These are phyloP conservation scores for Quercus tomentella DNA, from an alignment of 331 rosid genomes.

Conservation along the genomic window DNA sequence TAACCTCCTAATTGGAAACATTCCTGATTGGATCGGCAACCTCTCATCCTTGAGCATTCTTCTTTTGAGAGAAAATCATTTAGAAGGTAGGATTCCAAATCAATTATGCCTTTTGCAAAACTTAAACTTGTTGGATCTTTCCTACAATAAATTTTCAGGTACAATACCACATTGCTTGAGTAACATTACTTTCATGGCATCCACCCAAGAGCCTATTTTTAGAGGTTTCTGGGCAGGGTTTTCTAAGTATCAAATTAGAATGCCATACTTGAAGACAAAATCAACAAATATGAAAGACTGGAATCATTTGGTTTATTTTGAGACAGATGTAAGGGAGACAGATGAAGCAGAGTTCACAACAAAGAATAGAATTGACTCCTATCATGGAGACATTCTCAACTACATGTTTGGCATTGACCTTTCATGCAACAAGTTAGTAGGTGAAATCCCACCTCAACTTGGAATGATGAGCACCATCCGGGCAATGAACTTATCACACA, in stretches of 20 bases:
- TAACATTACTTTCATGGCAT: background rate
- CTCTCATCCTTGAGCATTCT: too few species aligned
- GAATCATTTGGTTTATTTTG: too few species aligned
- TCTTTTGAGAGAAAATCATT: too few species aligned
- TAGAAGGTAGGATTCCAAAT: too few species aligned
- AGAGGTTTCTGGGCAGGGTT: accelerated
- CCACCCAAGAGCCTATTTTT: accelerated
- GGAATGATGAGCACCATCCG: background rate
- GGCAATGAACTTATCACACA: conserved; percentile 13
- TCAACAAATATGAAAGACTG: too few species aligned
- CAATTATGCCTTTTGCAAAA: too few species aligned
- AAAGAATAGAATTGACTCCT: background rate
- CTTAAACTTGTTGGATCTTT: too few species aligned
- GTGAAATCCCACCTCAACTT: background rate
- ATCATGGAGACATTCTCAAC: background rate
- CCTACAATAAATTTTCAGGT: too few species aligned
- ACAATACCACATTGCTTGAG: too few species aligned
- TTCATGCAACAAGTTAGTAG: background rate
- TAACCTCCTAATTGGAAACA: too few species aligned
- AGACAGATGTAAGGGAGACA: accelerated
- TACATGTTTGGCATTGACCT: background rate
- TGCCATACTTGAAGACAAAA: too few species aligned
- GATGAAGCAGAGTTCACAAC: background rate
- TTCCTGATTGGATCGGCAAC: too few species aligned
- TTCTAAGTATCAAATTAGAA: accelerated